Evolutionary conservation across 2,329 filamentous ascomycete genomes (phyloP).

Genomic region (Colletotrichum phormii): DNA sequence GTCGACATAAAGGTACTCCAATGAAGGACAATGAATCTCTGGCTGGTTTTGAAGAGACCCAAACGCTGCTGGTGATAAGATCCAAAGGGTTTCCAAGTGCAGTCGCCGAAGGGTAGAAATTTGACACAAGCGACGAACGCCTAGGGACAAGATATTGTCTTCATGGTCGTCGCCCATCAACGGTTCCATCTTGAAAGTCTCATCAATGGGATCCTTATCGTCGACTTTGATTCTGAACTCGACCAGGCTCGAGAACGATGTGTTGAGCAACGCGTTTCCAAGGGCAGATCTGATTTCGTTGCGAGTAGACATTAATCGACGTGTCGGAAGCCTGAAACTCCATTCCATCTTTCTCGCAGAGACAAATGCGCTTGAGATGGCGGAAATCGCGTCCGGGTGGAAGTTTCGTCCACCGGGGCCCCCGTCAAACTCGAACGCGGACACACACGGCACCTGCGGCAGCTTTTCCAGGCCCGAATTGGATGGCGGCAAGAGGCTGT

Average conservation of each 20-base stretch:
- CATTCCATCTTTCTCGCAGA: slow-evolving; percentile 4
- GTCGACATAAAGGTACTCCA: not conserved
- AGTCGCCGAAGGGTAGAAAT: not conserved
- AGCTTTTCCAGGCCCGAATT: not conserved
- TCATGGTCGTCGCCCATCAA: not conserved
- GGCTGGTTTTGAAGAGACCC: not conserved
- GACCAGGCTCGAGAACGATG: not conserved
- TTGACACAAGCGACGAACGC: not conserved
- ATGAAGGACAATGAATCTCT: not conserved
- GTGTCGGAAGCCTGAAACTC: not conserved
- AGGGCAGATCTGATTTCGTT: not conserved
- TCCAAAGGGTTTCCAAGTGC: not conserved
- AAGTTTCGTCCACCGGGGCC: not conserved
- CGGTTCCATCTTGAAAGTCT: not conserved
- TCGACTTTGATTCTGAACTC: slow-evolving; percentile 12
- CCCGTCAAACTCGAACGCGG: not conserved
- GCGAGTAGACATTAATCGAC: not conserved
- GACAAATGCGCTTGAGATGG: not conserved
- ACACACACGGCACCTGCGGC: slow-evolving; percentile 10
- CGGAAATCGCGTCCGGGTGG: not conserved
- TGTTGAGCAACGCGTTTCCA: not conserved
- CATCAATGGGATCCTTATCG: not conserved
- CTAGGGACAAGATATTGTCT: not conserved
- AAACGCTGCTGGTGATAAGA: not conserved
- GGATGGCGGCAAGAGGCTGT: not conserved